Base-by-base conservation (phyloP, 1,284 basidiomycete genomes). In the Leccinum variabile region DNA sequence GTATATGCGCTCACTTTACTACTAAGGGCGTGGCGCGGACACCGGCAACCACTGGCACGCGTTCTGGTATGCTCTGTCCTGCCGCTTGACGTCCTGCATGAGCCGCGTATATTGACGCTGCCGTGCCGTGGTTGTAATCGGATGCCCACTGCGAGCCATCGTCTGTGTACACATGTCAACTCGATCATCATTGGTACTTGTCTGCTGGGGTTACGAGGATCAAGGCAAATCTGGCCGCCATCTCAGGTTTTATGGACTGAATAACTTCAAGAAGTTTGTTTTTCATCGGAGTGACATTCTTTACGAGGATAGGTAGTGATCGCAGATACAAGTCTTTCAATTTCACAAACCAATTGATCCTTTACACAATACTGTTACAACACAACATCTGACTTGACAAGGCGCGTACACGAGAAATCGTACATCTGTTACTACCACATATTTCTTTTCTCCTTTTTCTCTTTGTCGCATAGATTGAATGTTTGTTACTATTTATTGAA, bases 61-160 rank as follows among this genome's bases (percentile, higher is more conserved):
- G 28, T 73, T 73, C 59, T 60, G 66, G 0, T 72, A 1, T 62
- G 18, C n/a, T 39, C 68, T 7, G 54, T 73, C 8, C 65, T 73
- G 10, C 72, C 73, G 41, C 68, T 73, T 44, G 71, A 73, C 39
- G 30, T 73, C 25, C 66, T 73, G 9, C 52, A 56, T 13, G 71
- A 74, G 54, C 71, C 73, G 13, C 65, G 59, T 2, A 71, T 72
- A 33, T 53, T 69, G 58, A 64, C 64, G 1, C 65, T 74, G 10
- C 69, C 62, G 3, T 74, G 73, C 28, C 57, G 59, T 0, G 72
- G 73, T 37, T 73, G 72, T 53, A 55, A 66, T 30, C 61, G 72
- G 1, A 60, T 70, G 72, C 68, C 35, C 35, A 37, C 25, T 28
- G 25, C 13, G 35, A 37, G 35, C 35, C 37, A 39, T 39, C 25